These are phyloP conservation scores for Medicago lupulina DNA, from an alignment of 306 rosid genomes.

Conservation along the genomic window DNA sequence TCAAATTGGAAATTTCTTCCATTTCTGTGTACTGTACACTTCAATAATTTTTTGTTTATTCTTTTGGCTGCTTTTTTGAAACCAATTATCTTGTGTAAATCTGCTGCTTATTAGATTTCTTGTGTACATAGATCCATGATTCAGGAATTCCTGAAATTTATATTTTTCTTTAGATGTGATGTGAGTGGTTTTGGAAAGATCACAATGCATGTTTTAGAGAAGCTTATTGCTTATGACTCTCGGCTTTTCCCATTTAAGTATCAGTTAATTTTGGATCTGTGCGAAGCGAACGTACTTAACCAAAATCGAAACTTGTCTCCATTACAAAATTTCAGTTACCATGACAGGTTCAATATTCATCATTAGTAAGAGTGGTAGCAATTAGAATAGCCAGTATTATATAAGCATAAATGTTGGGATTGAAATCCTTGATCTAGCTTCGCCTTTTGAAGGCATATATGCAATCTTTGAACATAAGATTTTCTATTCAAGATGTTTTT, in stretches of 20 bases:
- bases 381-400: no score
- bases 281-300: no score
- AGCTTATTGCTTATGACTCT: neutral
- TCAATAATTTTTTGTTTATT: neutral
- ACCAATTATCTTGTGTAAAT: neutral
- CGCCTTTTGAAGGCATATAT: no score
- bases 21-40: neutral
- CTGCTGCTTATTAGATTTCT: neutral
- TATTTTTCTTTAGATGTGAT: neutral
- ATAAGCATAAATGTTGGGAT: no score
- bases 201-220: neutral
- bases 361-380: no score
- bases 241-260: neutral
- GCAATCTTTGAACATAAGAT: no score
- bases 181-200: neutral
- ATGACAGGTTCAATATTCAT: no score
- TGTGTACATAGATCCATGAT: neutral
- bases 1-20: neutral
- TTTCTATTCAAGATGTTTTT: no score
- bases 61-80: neutral
- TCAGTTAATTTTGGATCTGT: no score
- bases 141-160: neutral
- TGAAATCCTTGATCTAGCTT: no score
- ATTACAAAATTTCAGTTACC: no score
- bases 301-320: no score